Base-by-base conservation (phyloP, 169 alveolate genomes). In the Cryptosporidium parvum region DNA sequence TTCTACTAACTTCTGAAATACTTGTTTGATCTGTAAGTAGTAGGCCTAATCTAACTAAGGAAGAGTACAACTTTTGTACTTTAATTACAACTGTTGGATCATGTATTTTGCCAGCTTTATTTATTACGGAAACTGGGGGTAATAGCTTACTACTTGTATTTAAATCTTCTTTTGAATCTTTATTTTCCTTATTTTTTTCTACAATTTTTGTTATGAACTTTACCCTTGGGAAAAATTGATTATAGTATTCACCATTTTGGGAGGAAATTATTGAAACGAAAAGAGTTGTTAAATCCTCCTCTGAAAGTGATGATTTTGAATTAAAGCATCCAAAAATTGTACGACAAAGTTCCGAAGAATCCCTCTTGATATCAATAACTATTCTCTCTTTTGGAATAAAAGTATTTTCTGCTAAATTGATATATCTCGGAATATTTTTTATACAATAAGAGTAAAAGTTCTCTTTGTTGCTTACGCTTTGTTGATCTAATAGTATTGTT, bases 341-440 rank as follows among this genome's bases (percentile, higher is more conserved):
- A 4, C n/a, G 39, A 8, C 89, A 80, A 26, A 80, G 31, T 12
- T 67, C 75, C 5, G 44, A 59, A 16, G 89, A 35, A 80, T 80
- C 89, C 37, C 42, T 59, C 33, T 62, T 29, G 1, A 29, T 26
- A 7, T 59, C 16, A 48, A 62, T 53, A 44, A 59, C 65, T 29
- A 62, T 67, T 29, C 65, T 80, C 33, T 80, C 89, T 39, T 51
- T 67, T 10, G 59, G 39, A 39, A 62, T 23, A 44, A 80, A 80
- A 3, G 75, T 65, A 51, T 80, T 80, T 42, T 59, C 75, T 2
- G 80, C 52, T 14, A 80, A 39, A 80, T 80, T 59, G 18, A 80
- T 80, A 39, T 61, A 80, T 48, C 53, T 80, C 9, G 80, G 80
- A 7, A 80, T 62, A 33, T n/a, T 39, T 7, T 59, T 26, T 31